Conservation (phyloP, 176 grass and related monocot genomes). For the Puccinellia tenuiflora region DNA sequence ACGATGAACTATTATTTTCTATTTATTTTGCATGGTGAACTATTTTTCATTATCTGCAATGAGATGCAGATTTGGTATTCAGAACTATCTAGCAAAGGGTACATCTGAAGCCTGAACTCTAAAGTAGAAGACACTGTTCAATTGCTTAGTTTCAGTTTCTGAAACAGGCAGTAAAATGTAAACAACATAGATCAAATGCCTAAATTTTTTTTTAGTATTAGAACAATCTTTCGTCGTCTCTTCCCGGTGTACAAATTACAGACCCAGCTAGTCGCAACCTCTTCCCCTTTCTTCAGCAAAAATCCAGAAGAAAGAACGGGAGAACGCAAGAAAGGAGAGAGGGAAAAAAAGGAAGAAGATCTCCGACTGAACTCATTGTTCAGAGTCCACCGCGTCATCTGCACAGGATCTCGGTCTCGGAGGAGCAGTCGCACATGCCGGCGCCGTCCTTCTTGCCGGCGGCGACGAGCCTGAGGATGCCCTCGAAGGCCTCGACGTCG, state of each 20-base stretch:
- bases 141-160: not conserved
- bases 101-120: not conserved
- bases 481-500: constrained; percentile 59
- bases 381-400: constrained; percentile 23
- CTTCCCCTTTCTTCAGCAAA: constrained; percentile 47
- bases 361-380: not conserved
- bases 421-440: constrained; percentile 41
- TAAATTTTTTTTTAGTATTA: constrained; percentile 3
- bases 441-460: constrained; percentile 48
- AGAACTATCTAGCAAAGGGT: not conserved
- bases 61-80: not conserved
- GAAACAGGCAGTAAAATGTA: not conserved
- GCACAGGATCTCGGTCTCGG: constrained; percentile 67
- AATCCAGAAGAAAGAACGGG: constrained; percentile 46
- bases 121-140: not conserved
- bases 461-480: constrained; percentile 48
- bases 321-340: constrained; percentile 47
- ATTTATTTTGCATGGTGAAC: too few relatives aligned
- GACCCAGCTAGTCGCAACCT: constrained; percentile 25
- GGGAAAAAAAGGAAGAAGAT: not conserved
- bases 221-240: constrained; percentile 26
- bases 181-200: not conserved
- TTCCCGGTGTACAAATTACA: constrained; percentile 36
- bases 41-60: too few relatives aligned
- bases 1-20: too few relatives aligned